Evolutionary conservation across 2,329 filamentous ascomycete species (phyloP), one percentile per base, ranked within the genome.

Genomic region (Huntiella abstrusa): DNA sequence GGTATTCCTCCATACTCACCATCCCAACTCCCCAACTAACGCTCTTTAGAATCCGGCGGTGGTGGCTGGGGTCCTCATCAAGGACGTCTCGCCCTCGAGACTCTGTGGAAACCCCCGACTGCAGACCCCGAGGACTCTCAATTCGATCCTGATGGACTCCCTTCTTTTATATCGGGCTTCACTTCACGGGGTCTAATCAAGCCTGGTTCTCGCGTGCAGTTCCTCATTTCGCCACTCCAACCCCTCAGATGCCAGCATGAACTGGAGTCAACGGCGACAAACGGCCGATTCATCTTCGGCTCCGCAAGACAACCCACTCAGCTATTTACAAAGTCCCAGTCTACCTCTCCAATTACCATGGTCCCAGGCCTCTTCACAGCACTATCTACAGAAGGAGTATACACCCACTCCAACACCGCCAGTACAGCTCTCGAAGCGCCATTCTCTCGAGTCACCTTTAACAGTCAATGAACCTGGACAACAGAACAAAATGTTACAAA

Each of bases 21-120:
- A 33, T 11, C 41, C 5, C 7, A 43, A 28, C 34, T 46, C 6
- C 41, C 22, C 7, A 43, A 28, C 38, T 46, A 43, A 43, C 52
- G 41, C 10, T 11, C 13, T 38, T 28, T 65, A 69, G 73, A 87
- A 52, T 86, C 82, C 55, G 84, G 84, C 4, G 84, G 84, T 40
- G 84, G 84, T 37, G 84, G 84, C 15, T 92, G 84, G 84, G 84
- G 84, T 12, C 66, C 72, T 47, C 91, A 88, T 58, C 76, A 80
- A 54, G 84, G 84, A 0, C 64, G 92, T 0, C 63, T 92, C 3
- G 84, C 83, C 4, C 67, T 92, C 3, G 83, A 91, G 55, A 82
- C 84, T 22, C 48, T 47, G 10, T 53, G 51, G 51, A 16, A 47
- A 32, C 43, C 44, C 17, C 32, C 48, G 15, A 45, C 36, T 43